A percentile compares a stretch with the other conserved stretches of the same genome.
phyloP scores from a whole-genome alignment of 371 early-diverging fungal species.

The Mortierella sp. region DNA sequence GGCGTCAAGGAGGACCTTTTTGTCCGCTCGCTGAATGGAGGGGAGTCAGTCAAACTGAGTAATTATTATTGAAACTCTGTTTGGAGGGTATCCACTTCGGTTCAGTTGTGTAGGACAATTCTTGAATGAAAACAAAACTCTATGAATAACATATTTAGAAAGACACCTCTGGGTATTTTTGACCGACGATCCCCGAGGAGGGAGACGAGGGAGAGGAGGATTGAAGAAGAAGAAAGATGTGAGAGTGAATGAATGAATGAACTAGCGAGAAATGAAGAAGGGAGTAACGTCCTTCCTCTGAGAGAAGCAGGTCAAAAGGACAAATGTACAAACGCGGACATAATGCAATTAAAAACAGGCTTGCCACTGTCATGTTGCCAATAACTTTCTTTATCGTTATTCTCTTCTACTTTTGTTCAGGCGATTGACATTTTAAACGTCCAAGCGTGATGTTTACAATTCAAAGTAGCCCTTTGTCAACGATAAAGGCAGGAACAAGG shows the following conservation, averaged over 20 bases:
- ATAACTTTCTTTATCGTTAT: background rate
- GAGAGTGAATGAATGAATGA: background rate
- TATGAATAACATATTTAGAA: slow-evolving; percentile 9
- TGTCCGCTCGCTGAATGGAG: background rate
- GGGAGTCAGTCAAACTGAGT: background rate
- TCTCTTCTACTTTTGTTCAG: background rate
- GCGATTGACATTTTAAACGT: background rate
- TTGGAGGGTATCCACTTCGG: slow-evolving; percentile 5
- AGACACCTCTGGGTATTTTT: background rate
- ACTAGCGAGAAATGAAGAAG: background rate
- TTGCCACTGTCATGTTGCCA: background rate
- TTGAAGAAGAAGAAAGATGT: background rate
- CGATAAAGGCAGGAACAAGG: background rate
- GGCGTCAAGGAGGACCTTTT: background rate
- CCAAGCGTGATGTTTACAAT: background rate
- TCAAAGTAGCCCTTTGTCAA: background rate
- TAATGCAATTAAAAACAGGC: background rate
- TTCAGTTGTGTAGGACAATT: background rate
- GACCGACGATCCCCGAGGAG: slow-evolving; percentile 5
- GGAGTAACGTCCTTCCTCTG: background rate
- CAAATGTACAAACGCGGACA: background rate
- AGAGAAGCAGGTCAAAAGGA: background rate
- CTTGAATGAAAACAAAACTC: background rate
- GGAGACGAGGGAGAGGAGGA: background rate
- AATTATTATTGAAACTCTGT: slow-evolving; percentile 3